Evolutionary conservation across 2,329 filamentous ascomycete genomes (phyloP), one percentile per base, ranked within the genome.

Genomic region (Cytospora mali): DNA sequence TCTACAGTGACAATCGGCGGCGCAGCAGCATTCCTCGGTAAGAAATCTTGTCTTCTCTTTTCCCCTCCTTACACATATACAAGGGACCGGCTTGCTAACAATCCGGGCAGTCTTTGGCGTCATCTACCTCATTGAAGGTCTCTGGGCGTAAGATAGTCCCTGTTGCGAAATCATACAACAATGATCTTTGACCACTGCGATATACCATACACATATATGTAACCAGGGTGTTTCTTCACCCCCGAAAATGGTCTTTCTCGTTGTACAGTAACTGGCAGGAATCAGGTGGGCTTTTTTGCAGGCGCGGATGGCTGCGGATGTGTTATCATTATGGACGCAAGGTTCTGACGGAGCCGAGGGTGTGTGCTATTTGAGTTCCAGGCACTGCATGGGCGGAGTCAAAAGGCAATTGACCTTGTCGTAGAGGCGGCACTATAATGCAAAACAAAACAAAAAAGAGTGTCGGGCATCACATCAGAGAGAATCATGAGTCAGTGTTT

Each of bases 1-100:
- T 7, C 23, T 58, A n/a, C 54, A 97, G 95, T 98, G 39, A 98
- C 94, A 33, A 83, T 98, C 57, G 94, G 95, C 66, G 95, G 95
- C 64, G 94, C 95, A 9, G 78, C 90, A 62, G 93, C 94, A 18
- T 99, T 99, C 79, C 80, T 98, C 54, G 77, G 42, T 46, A 46
- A 46, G 42, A 46, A 23, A 3, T 1, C 9, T 10, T 18, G 11
- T 14, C 16, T 42, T 6, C 18, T n/a, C 35, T 13, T n/a, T 13
- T n/a, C 35, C 18, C 35, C 13, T 42, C 9, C 3, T 7, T 18
- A n/a, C 16, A n/a, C n/a, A 18, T 42, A 10, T 21, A 9, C 16
- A 6, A 10, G 4, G 42, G 21, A 46, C 7, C 42, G 13, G 23
- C 7, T 23, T 11, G n/a, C 42, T 46, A 21, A 46, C 42, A 13